A percentile compares a stretch with the other conserved stretches of the same genome.
These are phyloP conservation scores for Lyophyllum decastes DNA, from an alignment of 768 basidiomycete species.

Conservation along the genomic window DNA sequence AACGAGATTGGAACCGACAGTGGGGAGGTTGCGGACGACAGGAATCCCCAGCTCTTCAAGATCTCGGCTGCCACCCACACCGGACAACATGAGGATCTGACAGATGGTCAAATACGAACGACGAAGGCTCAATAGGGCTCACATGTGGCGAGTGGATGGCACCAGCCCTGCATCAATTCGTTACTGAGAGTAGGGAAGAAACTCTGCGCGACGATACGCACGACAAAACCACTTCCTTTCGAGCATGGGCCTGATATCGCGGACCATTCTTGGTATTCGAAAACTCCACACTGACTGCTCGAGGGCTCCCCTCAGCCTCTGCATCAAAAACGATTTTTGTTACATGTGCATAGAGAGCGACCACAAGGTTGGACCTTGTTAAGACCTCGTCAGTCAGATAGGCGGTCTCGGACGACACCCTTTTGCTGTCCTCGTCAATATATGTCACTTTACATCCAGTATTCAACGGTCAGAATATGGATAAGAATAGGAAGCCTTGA, in stretches of 20 bases:
- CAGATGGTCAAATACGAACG: not conserved
- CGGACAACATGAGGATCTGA: conserved; percentile 73
- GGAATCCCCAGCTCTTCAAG: conserved; percentile 57
- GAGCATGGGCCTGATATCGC: conserved; percentile 43
- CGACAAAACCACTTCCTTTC: conserved; percentile 62
- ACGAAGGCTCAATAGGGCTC: not conserved
- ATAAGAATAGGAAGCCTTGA: not conserved
- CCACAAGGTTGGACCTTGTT: conserved; percentile 58
- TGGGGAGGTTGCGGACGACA: conserved; percentile 62
- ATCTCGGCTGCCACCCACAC: conserved; percentile 68
- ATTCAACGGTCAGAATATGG: not conserved
- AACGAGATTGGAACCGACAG: conserved; percentile 72
- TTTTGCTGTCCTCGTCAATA: conserved; percentile 46
- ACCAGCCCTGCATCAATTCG: conserved; percentile 45
- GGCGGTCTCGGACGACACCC: conserved; percentile 61
- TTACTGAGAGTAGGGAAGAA: not conserved
- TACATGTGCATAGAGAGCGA: conserved; percentile 52
- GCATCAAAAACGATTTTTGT: conserved; percentile 53
- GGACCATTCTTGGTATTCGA: conserved; percentile 31
- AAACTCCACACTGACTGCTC: conserved; percentile 61
- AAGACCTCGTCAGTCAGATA: conserved; percentile 65
- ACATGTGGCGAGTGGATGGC: conserved; percentile 66
- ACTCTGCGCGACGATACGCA: conserved; percentile 17
- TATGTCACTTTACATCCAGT: conserved; percentile 56
- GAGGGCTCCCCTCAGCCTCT: conserved; percentile 27